Base-by-base conservation (phyloP, 2,329 filamentous ascomycete genomes). In the Aspergillus chevalieri region DNA sequence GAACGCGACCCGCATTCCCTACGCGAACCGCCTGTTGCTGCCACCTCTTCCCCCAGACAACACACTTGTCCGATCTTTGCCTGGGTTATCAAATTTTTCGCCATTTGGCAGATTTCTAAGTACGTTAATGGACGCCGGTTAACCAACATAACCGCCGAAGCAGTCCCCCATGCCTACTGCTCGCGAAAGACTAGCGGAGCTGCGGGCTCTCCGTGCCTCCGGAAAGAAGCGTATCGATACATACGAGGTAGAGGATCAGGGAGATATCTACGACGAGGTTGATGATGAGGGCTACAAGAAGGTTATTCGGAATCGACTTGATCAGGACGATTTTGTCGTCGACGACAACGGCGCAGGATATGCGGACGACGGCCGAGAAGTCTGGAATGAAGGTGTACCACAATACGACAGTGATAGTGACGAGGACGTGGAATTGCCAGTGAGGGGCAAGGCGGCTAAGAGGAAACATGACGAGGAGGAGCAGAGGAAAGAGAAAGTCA, bases 301-400 rank as follows among this genome's bases (percentile, higher is more conserved):
- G 68, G 86, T 97, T 57, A 90, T 98, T 12, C 83, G 93, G 39
- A 83, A 86, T 49, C 85, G 93, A 43, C 78, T 98, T 46, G 88
- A 97, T 65, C 80, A 95, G 63, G 93, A 98, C 62, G 93, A 98
- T 73, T 98, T 98, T 64, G 92, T 98, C 47, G 91, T 98, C 52
- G 93, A 97, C 74, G 93, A 98, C 74, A 95, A 96, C 74, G 92
- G 92, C 64, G 89, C 92, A 66, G 92, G 93, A 34, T 98, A 98
- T 64, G 92, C 89, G 57, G 92, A 97, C 67, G 93, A 97, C 65
- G 93, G 93, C 52, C 66, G 93, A 48, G 91, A 95, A 72, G 93
- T 97, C 61, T 92, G 92, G 91, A 84, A 92, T 70, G 82, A 86
- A 60, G 79, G 85, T 56, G 75, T 78, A 57, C 78, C 78, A 52